Base-by-base conservation (phyloP, 1,139 yeast genomes). In the Suhomyces anneliseae region DNA sequence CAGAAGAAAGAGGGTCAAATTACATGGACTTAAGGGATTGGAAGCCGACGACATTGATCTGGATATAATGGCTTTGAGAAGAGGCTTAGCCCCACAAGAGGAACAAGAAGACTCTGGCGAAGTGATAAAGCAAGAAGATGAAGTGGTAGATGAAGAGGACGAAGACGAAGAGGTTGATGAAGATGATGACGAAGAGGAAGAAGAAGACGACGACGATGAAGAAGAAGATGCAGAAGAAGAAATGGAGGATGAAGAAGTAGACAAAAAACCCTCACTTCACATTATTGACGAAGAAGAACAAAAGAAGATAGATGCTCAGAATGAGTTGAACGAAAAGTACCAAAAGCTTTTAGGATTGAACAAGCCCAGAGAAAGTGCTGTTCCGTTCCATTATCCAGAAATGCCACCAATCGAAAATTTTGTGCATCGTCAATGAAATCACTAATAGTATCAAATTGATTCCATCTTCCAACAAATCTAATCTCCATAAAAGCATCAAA, bases 401-500 rank as follows among this genome's bases (percentile, higher is more conserved):
- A 46, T 65, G 34, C 70, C 70, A 10, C 69, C 69, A 4, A 44
- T 65, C 34, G 68, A 65, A 38, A 58, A 51, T 27, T 66, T 66
- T 40, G 67, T 33, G 7, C 12, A 38, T 7, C 41, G 39, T 32
- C 39, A 40, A 27, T 40, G 31, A 40, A n/a, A 19, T 19, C 24
- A 19, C 24, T 19, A 6, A 19, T 4, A 19, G 24, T 3, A 19
- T 19, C 24, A 19, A 6, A 2, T 14, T 14, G 15, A 14, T 14
- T 14, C 2, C 15, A 14, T 14, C 15, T 14, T 14, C 15, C 15
- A 14, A 14, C 15, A 4, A 19, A 19, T 19, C 24, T 19, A 19
- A 19, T 19, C 3, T 19, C 6, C 4, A 19, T 19, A 19, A 19
- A 19, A 19, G 6, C 24, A 3, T 19, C 24, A 19, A 4, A 19